These are phyloP conservation scores for Arthroderma sp. DNA, from an alignment of 2,329 filamentous ascomycete species.

Conservation along the genomic window DNA sequence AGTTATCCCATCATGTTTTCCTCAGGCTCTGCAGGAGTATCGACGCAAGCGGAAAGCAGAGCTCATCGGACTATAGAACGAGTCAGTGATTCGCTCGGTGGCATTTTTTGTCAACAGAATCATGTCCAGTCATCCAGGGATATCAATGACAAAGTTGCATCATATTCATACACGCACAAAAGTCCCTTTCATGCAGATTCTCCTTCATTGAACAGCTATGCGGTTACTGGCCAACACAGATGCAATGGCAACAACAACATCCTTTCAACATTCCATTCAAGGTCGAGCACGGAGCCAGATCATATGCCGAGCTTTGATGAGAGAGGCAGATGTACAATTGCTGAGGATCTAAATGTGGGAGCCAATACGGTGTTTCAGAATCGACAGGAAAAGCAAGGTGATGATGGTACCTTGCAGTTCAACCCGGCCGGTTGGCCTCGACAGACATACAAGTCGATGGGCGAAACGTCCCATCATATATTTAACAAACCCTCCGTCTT, in stretches of 20 bases:
- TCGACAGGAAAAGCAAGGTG: conserved; percentile 8
- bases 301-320: conserved; percentile 8
- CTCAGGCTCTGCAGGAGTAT: conserved; percentile 3
- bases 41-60: conserved; percentile 13
- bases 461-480: conserved; percentile 26
- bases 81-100: conserved; percentile 43
- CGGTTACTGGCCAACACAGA: conserved; percentile 8
- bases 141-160: conserved; percentile 33
- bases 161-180: conserved; percentile 14
- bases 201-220: conserved; percentile 6
- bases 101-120: conserved; percentile 52
- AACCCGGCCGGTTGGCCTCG: conserved; percentile 19
- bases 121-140: conserved; percentile 42
- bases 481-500: conserved; percentile 26
- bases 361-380: conserved; percentile 12
- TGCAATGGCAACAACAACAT: conserved; percentile 21
- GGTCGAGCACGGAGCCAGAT: conserved; percentile 5
- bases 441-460: conserved; percentile 26
- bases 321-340: conserved; percentile 5
- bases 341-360: conserved; percentile 7
- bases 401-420: conserved; percentile 20
- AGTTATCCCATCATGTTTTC: conserved; percentile 1
- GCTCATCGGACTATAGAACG: conserved; percentile 16
- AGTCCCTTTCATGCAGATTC: conserved; percentile 11
- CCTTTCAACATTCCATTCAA: conserved; percentile 19